Conservation (phyloP, 352 stramenopile species). For the Globisporangium rhizosaccharum region DNA sequence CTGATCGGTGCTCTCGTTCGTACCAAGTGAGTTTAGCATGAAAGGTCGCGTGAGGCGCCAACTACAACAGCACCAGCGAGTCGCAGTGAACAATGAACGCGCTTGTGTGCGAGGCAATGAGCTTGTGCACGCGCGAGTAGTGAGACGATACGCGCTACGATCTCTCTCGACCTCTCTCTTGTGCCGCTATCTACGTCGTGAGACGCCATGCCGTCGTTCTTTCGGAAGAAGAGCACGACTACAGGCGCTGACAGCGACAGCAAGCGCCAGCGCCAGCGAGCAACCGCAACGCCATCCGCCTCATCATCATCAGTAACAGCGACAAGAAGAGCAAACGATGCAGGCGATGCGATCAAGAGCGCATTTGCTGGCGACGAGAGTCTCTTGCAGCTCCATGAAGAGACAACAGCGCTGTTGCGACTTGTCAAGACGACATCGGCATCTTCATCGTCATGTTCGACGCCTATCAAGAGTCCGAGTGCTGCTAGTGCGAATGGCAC, state of each 20-base stretch:
- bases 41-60: too few species aligned
- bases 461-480: slow-evolving; percentile 20
- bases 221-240: slow-evolving; percentile 6
- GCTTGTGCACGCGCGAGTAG: too few species aligned
- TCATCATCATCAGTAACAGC: background rate
- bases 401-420: slow-evolving; percentile 52
- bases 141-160: too few species aligned
- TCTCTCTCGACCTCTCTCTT: too few species aligned
- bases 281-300: too few species aligned
- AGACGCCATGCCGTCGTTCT: slow-evolving; percentile 14
- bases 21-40: too few species aligned
- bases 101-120: too few species aligned
- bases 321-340: background rate
- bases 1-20: too few species aligned
- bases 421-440: slow-evolving; percentile 43
- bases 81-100: too few species aligned
- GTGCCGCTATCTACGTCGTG: too few species aligned
- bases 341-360: background rate
- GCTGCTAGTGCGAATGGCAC: background rate
- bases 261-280: background rate
- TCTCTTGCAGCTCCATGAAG: slow-evolving; percentile 51
- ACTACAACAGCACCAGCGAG: too few species aligned
- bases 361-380: slow-evolving; percentile 41
- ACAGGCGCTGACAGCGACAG: background rate
- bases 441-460: slow-evolving; percentile 8